Evolutionary conservation across 108 stramenopile species (phyloP), one percentile per base, ranked within the genome.

Genomic region (Cyclostephanos tholiformis): DNA sequence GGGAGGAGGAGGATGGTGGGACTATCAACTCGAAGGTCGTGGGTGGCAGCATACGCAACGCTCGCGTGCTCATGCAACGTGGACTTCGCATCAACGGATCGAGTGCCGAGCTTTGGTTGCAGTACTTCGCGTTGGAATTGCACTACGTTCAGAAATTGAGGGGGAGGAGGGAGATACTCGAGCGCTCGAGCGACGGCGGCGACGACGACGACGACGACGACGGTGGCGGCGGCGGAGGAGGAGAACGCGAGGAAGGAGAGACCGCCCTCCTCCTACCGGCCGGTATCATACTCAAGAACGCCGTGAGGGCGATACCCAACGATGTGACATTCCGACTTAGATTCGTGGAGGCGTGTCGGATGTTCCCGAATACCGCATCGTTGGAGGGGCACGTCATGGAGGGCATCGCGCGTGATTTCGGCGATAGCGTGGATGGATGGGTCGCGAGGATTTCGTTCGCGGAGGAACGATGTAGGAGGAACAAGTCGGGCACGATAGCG

Each of bases 41-140:
- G 7, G 84, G 76, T 8, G 69, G 88, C 12, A 85, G 79, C 30
- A 82, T 93, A 19, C 84, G 82, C 52, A 90, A 75, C 69, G 94
- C 94, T 32, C 87, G 94, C 16, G 86, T 95, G 44, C 60, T 95
- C 67, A 69, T 95, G 79, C 94, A 95, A 71, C 86, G 94, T 16
- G 91, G 88, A 17, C 25, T 95, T 50, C 89, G 94, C 19, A 78
- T 93, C 50, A 91, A 90, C 64, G 71, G 62, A 38, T 64, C 79
- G 7, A 71, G 83, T 7, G 73, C 89, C 38, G 90, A 93, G 14
- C 66, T 93, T 63, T 95, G 94, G 94, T 44, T 91, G 23, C 90
- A 95, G 53, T 90, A 85, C 53, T 93, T 95, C 82, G 69, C 81
- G 23, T 63, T 95, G 75, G 94, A 95, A 76, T 70, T 92, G 72